Base-by-base conservation (phyloP, 352 stramenopile species). In the Globisporangium perplexum region DNA sequence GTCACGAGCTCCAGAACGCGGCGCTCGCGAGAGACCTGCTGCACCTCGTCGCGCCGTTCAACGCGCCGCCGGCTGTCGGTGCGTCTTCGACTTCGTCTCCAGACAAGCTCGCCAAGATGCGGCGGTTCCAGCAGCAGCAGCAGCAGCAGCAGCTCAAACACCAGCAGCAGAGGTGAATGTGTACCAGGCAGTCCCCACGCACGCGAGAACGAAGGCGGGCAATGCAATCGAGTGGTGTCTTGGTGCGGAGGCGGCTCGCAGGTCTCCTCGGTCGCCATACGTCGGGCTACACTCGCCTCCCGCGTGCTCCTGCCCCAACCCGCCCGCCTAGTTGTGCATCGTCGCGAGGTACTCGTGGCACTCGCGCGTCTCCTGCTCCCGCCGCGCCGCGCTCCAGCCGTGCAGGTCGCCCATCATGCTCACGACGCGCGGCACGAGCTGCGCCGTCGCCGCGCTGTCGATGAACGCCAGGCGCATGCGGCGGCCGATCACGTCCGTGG, bases 401-500 rank as follows among this genome's bases (percentile, higher is more conserved):
- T 93, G 80, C 54, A 96, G 77, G 55, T 91, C 81, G 28, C 71
- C 84, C 94, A 98, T 98, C 74, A 98, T 90, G 56, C 94, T 65
- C 51, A 98, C 75, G 18, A 98, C 82, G 48, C 84, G 82, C 47
- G 91, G 88, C 53, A 91, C 67, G 28, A 93, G 66, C 57, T 92
- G 60, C 38, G 72, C 61, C 10, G 83, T 77, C 12, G 87, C 85
- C 7, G 87, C 72, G 54, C 77, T 91, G 72, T 98, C 93, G 38
- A 98, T 86, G 59, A 96, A 98, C 26, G 90, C 89, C 20, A 98
- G 68, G 53, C 94, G 88, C 62, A 92, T 98, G 39, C 94, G 88
- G 30, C 94, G 76, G 23, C 92, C 94, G 39, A 98, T 58, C 35
- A 98, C 85, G 55, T 98, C 94, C 23, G 95, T 94, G 31, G 88